phyloP scores from a whole-genome alignment of 2,329 filamentous ascomycete genomes.

The Chaetothyriales sp. region DNA sequence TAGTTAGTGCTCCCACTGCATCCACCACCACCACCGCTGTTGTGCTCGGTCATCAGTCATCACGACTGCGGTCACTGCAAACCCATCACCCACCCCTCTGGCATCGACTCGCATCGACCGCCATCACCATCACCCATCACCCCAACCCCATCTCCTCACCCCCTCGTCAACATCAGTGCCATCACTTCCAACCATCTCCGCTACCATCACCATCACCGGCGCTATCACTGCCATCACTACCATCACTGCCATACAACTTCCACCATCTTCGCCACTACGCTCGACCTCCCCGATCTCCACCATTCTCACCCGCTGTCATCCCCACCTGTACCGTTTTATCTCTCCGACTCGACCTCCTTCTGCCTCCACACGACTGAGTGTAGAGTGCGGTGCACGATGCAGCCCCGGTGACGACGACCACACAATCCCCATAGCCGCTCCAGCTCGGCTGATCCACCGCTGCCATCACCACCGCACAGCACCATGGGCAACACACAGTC shows the following conservation, averaged over 20 bases:
- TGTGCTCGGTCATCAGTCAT: too few relatives aligned
- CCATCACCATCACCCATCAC: too few relatives aligned
- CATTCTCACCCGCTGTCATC: background rate
- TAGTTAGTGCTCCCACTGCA: too few relatives aligned
- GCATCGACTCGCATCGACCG: too few relatives aligned
- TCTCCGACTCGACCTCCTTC: background rate
- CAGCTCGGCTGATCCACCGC: background rate
- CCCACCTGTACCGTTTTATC: background rate
- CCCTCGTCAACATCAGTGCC: background rate
- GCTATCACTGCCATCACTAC: background rate
- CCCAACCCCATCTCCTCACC: too few relatives aligned
- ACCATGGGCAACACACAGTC: conserved; percentile 3
- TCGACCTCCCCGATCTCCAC: background rate
- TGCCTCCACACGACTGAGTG: background rate
- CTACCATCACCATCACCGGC: background rate
- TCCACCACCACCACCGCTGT: too few relatives aligned
- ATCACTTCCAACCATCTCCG: background rate
- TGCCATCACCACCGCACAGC: background rate
- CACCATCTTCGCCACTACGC: background rate
- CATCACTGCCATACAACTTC: too few relatives aligned
- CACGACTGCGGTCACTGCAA: too few relatives aligned
- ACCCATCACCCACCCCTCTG: too few relatives aligned
- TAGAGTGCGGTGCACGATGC: background rate
- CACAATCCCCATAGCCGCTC: background rate
- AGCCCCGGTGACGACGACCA: background rate